A percentile compares a stretch with the other conserved stretches of the same genome.
These are phyloP conservation scores for Aurifilum marmelostoma DNA, from an alignment of 2,329 filamentous ascomycete species.

Conservation along the genomic window DNA sequence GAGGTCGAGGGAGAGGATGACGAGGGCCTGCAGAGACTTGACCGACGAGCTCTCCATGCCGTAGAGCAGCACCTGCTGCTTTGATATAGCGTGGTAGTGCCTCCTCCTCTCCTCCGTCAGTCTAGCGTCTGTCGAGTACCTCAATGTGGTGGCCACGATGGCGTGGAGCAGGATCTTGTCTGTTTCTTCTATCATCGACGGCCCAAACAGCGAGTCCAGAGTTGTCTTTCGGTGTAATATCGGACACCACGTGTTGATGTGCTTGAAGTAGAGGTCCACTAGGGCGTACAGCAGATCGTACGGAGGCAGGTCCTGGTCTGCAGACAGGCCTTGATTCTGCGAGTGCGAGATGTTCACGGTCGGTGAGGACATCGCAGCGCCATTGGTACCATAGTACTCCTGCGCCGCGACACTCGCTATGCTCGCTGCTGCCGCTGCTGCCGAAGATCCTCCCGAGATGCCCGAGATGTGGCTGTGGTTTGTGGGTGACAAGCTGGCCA, in stretches of 20 bases:
- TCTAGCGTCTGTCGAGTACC: conserved; percentile 77
- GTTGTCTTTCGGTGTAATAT: conserved; percentile 87
- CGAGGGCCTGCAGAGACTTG: conserved; percentile 82
- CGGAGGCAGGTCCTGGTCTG: conserved; percentile 71
- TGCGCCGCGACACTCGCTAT: conserved; percentile 49
- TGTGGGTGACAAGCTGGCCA: conserved; percentile 45
- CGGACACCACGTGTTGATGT: conserved; percentile 84
- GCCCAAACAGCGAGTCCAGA: conserved; percentile 79
- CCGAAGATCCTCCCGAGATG: conserved; percentile 25
- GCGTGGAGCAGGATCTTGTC: conserved; percentile 84
- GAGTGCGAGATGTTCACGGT: conserved; percentile 56
- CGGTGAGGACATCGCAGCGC: conserved; percentile 56
- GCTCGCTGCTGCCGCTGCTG: conserved; percentile 12
- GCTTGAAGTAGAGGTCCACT: conserved; percentile 77
- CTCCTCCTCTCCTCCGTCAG: conserved; percentile 73
- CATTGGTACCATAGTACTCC: conserved; percentile 51
- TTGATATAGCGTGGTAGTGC: conserved; percentile 79
- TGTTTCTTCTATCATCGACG: conserved; percentile 74
- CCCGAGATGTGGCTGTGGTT: conserved; percentile 40
- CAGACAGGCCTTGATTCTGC: conserved; percentile 42
- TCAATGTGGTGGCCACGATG: conserved; percentile 84
- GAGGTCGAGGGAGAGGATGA: conserved; percentile 83
- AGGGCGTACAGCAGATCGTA: conserved; percentile 75
- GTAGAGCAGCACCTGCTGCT: conserved; percentile 84
- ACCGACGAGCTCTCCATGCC: conserved; percentile 89